Base-by-base conservation (phyloP, 2,329 filamentous ascomycete species). In the Cladosporium sp. region DNA sequence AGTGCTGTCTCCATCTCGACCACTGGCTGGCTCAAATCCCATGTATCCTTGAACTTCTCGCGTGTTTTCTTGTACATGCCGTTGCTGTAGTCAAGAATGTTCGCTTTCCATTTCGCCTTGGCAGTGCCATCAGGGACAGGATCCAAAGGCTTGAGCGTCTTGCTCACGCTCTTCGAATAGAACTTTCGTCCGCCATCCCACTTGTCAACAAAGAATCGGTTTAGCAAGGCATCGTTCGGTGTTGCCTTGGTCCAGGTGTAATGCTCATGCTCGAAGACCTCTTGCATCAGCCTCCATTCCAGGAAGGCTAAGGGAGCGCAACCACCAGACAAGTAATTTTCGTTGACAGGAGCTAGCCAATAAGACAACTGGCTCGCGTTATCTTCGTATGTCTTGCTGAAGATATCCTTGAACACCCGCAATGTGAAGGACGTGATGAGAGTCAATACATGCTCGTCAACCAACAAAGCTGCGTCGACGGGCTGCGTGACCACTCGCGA, bases 61-160 rank as follows among this genome's bases (percentile, higher is more conserved):
- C 83, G 78, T 60, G 84, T 74, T 20, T 85, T 88, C 4, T 79
- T 78, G 74, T 83, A 93, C 17, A 92, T 77, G 69, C 90, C 96
- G 65, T 89, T 82, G 52, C 87, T 91, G 73, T 94, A 97, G 64
- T 92, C 87, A 61, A 93, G 82, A 62, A 97, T 96, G 56, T 83
- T 87, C 19, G 79, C 77, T 69, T 49, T 57, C 54, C 54, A 57
- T 83, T 72, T 64, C 66, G 67, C 54, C 51, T 61, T 61, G 4
- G 79, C 79, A 15, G 81, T 80, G 51, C 76, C 77, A 1, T 77
- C 73, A 0, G 89, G 88, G 5, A 90, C 83, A 1, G 79, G 79
- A 67, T 91, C 88, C 2, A 79, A 77, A 1, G 88, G 82, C 47
- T 80, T 85, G 44, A 90, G 75, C 9, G 83, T 77, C 1, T 75